phyloP scores from a whole-genome alignment of 2,329 filamentous ascomycete species.

The Apiospora malaysiana region DNA sequence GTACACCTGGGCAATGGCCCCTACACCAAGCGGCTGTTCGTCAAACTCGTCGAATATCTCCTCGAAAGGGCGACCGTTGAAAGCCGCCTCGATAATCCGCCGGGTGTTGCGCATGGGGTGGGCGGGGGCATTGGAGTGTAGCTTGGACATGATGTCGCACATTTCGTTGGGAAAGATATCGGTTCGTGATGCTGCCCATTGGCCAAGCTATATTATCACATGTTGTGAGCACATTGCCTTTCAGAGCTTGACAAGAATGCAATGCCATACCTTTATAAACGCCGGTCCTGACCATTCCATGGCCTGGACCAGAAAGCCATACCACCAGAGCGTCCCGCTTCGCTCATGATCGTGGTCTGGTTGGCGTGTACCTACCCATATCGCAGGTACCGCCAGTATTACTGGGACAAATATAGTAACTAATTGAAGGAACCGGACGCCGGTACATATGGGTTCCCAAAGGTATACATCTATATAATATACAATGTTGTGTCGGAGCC shows the following conservation, averaged over 20 bases:
- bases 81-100: constrained; percentile 79
- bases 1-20: constrained; percentile 97
- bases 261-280: constrained; percentile 82
- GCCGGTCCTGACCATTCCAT: constrained; percentile 96
- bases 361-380: constrained; percentile 77
- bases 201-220: constrained; percentile 69
- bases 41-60: constrained; percentile 98
- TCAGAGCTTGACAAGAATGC: background rate
- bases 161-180: constrained; percentile 96
- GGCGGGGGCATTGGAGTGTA: constrained; percentile 93
- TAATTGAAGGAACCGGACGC: constrained; percentile 85
- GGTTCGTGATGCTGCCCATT: constrained; percentile 96
- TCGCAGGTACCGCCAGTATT: constrained; percentile 75
- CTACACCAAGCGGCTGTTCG: constrained; percentile 86
- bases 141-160: constrained; percentile 90
- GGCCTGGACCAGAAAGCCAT: constrained; percentile 79
- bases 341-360: constrained; percentile 74
- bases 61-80: constrained; percentile 78
- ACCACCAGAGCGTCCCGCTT: constrained; percentile 91
- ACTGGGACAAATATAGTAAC: constrained; percentile 91
- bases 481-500: constrained; percentile 63
- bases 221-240: constrained; percentile 30
- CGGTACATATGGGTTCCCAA: constrained; percentile 88
- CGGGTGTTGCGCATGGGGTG: constrained; percentile 85
- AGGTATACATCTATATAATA: constrained; percentile 74